These are phyloP conservation scores for Sphagnum magellanicum DNA, from an alignment of 228 moss, liverwort and hornwort species.

Conservation along the genomic window DNA sequence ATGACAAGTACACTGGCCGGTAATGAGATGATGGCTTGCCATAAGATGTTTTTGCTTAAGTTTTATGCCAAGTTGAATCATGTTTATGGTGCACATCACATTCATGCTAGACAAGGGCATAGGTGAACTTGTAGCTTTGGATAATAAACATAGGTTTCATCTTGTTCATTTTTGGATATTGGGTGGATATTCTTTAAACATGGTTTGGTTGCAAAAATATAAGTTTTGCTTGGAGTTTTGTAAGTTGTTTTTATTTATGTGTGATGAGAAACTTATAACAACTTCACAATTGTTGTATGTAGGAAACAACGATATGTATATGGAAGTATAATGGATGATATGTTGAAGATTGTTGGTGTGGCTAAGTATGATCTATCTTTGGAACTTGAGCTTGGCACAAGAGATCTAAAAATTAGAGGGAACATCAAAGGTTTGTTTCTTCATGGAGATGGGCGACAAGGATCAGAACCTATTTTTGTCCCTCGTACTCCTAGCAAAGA, in stretches of 20 bases:
- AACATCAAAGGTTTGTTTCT: constrained; percentile 41
- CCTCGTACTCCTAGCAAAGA: constrained; percentile 39
- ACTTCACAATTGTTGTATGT: not conserved
- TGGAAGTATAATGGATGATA: constrained; percentile 11
- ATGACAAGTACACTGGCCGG: constrained; percentile 58
- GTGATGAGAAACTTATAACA: no score
- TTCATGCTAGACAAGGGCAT: no score
- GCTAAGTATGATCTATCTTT: constrained; percentile 59
- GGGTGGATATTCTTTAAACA: no score
- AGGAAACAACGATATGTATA: constrained; percentile 62
- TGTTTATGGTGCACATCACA: no score
- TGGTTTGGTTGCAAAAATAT: no score
- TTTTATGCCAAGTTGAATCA: no score
- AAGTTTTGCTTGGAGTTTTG: no score
- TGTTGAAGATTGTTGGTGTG: constrained; percentile 27
- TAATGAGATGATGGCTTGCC: constrained; percentile 3
- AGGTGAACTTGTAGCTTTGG: no score
- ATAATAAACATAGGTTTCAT: no score
- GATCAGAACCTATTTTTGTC: constrained; percentile 66
- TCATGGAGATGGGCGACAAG: constrained; percentile 51
- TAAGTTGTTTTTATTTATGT: no score
- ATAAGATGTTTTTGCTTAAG: no score
- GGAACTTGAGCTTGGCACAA: constrained; percentile 31
- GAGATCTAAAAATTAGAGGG: constrained; percentile 43
- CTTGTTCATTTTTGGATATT: no score